These are phyloP conservation scores for Fonsecaea pugnacius DNA, from an alignment of 2,329 filamentous ascomycete species.

Conservation along the genomic window DNA sequence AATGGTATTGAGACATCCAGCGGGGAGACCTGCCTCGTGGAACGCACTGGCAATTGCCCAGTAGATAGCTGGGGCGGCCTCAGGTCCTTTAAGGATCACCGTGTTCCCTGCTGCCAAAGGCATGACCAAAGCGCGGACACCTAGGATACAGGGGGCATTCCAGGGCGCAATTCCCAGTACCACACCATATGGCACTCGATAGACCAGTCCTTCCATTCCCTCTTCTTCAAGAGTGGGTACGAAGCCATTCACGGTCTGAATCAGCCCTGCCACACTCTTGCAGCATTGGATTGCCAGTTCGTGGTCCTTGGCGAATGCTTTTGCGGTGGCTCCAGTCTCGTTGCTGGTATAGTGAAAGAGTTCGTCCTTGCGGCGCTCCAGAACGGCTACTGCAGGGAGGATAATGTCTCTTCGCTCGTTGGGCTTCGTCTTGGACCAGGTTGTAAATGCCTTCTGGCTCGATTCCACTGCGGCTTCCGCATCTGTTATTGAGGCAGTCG, in stretches of 20 bases:
- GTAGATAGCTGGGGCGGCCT: conserved; percentile 66
- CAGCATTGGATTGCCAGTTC: too few species aligned
- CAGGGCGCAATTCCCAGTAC: conserved; percentile 70
- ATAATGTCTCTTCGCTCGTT: background rate
- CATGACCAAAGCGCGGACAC: conserved; percentile 36
- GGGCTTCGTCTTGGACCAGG: too few species aligned
- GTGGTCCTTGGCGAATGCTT: too few species aligned
- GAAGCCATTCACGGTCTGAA: too few species aligned
- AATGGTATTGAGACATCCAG: conserved; percentile 73
- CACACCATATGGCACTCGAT: conserved; percentile 78
- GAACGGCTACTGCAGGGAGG: background rate
- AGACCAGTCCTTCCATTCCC: conserved; percentile 64
- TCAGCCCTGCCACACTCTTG: too few species aligned
- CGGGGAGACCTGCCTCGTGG: conserved; percentile 74
- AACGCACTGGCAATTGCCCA: conserved; percentile 67
- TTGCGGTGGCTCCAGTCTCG: background rate
- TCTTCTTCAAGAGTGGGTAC: conserved; percentile 41
- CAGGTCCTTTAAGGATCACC: conserved; percentile 71
- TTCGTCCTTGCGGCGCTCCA: background rate
- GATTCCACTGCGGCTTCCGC: too few species aligned
- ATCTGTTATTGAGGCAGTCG: too few species aligned
- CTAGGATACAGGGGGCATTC: conserved; percentile 54
- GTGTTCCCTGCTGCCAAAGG: conserved; percentile 64
- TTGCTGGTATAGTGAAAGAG: conserved; percentile 2
- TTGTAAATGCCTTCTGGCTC: too few species aligned